Evolutionary conservation across 176 grass and related monocot genomes (phyloP), one percentile per base, ranked within the genome.

Genomic region (Juncus inflexus): DNA sequence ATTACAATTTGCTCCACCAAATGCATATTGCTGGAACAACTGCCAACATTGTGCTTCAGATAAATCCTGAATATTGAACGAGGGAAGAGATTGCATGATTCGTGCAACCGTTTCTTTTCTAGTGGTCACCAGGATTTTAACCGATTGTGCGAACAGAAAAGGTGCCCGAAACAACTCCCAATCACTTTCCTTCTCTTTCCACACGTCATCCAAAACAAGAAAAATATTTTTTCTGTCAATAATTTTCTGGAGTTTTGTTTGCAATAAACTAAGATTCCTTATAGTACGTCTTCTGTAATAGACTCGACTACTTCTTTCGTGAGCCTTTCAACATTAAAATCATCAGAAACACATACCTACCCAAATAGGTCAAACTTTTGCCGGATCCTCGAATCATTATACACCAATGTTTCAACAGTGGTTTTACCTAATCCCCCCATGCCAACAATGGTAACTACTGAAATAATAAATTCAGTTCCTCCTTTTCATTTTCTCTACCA

Each of bases 131-230:
- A 28, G 19, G 19, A 28, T 28, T 28, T 28, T 28, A 28, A 28
- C 19, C 19, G 19, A 28, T 28, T 28, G 0, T 28, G 19, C 19
- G 1, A 1, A 28, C 1, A 28, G 1, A 28, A 28, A 28, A 28
- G 19, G 19, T 1, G 1, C 1, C 19, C 1, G 19, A 28, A 28
- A 60, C 39, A 84, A 5, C 10, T 84, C 65, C 37, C 55, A 54
- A 50, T 69, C 11, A 72, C 19, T 40, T 14, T 5, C 53, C 43
- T 55, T 64, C 63, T 84, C 60, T 13, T 62, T 62, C 60, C 60
- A 62, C 8, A 28, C 19, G 1, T 28, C 19, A 28, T 28, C 19
- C 19, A 28, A 28, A 28, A 28, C 19, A 28, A 28, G 58, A 45
- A n/a, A n/a, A n/a, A n/a, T n/a, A n/a, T n/a, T n/a, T n/a, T n/a